Conservation (phyloP, 2,329 filamentous ascomycete species). For the Cercospora janseana region DNA sequence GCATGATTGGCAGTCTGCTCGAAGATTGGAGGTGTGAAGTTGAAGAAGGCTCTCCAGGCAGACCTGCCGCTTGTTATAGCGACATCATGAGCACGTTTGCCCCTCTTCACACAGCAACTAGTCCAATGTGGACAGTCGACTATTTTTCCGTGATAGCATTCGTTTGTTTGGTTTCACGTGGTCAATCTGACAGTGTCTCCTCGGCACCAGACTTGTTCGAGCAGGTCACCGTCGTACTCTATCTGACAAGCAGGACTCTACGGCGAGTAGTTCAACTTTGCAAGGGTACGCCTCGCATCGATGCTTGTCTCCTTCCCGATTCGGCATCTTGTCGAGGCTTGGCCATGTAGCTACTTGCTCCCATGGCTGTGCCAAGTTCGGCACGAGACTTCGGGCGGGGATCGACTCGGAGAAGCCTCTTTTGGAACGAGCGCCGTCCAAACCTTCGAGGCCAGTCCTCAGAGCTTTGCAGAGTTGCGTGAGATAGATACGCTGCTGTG, state of each 20-base stretch:
- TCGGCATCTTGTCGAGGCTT: neutral
- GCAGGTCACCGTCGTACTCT: neutral
- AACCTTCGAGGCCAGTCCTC: no score
- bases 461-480: no score
- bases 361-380: neutral
- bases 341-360: neutral
- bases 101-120: no score
- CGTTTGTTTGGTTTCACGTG: no score
- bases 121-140: no score
- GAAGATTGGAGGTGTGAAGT: neutral
- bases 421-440: no score
- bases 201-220: neutral
- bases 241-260: neutral
- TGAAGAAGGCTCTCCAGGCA: no score
- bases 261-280: slow-evolving; percentile 20
- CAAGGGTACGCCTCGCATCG: neutral
- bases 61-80: no score
- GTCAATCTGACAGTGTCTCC: no score
- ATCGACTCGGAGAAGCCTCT: neutral
- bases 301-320: slow-evolving; percentile 8
- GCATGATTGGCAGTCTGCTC: neutral
- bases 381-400: neutral
- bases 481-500: no score
- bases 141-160: no score
- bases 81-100: no score